phyloP scores from a whole-genome alignment of 306 rosid species.

The Bauhinia variegata region DNA sequence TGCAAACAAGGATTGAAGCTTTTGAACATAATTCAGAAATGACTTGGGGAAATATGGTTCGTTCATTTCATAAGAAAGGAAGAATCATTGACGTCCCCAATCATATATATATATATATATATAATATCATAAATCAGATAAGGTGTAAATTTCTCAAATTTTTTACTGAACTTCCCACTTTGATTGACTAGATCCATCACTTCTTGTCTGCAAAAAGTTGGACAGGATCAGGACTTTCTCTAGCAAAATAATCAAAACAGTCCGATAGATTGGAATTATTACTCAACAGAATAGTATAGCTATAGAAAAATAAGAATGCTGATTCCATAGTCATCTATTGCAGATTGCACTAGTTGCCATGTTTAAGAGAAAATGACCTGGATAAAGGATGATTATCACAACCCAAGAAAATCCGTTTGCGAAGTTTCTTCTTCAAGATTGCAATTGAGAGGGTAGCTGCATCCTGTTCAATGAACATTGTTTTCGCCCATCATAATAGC shows the following conservation, averaged over 20 bases:
- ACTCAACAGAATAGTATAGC: conserved; percentile 7
- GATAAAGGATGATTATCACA: conserved; percentile 94
- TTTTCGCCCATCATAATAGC: conserved; percentile 16
- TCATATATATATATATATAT: conserved; percentile 9
- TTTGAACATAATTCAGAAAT: not conserved
- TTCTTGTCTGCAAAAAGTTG: conserved; percentile 78
- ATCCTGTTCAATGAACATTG: conserved; percentile 56
- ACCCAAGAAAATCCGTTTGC: conserved; percentile 74
- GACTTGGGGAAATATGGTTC: not conserved
- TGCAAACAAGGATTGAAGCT: conserved; percentile 37
- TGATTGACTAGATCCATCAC: conserved; percentile 77
- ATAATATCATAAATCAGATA: conserved; percentile 2
- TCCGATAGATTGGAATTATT: not conserved
- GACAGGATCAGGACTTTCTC: conserved; percentile 20
- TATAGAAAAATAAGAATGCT: not conserved
- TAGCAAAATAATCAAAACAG: not conserved
- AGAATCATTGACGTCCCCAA: not conserved
- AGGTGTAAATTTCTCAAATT: conserved; percentile 68
- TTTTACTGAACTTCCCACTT: conserved; percentile 80
- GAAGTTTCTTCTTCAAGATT: conserved; percentile 71
- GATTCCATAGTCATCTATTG: not conserved
- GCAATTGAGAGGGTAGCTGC: conserved; percentile 84
- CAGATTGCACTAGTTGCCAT: conserved; percentile 2
- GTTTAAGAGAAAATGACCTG: conserved; percentile 54
- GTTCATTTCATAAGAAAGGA: not conserved